Evolutionary conservation across 345 rosid species (phyloP).

Genomic region (Erodium maritimum): DNA sequence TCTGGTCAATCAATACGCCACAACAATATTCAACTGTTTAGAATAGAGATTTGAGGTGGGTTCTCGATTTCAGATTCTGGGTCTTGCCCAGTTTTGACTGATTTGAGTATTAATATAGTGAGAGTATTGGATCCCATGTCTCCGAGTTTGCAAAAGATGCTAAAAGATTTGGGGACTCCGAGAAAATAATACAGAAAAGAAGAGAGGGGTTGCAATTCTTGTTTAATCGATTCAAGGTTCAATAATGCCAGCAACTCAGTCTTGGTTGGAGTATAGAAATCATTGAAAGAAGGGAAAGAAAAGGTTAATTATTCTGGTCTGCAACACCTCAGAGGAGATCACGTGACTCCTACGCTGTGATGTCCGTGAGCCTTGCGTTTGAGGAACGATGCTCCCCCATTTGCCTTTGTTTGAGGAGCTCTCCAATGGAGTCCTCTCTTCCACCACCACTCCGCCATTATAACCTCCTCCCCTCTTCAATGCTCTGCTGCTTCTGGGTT

Average conservation of each 20-base stretch:
- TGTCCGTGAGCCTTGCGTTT: not conserved
- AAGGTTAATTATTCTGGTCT: slow-evolving; percentile 1
- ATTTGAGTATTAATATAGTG: not conserved
- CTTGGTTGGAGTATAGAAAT: slow-evolving; percentile 13
- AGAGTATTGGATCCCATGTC: slow-evolving; percentile 1
- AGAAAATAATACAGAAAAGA: not conserved
- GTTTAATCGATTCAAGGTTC: not conserved
- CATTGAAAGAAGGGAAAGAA: slow-evolving; percentile 14
- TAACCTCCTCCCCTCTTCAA: not conserved
- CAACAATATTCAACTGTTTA: not conserved
- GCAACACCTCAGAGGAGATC: slow-evolving; percentile 19
- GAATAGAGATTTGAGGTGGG: not conserved
- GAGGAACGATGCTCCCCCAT: not conserved
- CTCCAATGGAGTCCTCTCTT: not conserved
- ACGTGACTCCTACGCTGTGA: slow-evolving; percentile 29
- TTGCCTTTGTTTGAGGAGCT: no score
- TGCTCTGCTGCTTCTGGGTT: not conserved
- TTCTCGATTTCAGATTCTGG: not conserved
- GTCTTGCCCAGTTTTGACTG: not conserved
- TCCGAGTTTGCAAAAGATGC: not conserved
- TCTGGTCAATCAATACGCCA: not conserved
- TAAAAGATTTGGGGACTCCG: not conserved
- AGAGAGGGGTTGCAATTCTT: not conserved
- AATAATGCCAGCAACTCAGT: no score
- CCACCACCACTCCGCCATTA: not conserved